phyloP scores from a whole-genome alignment of 768 basidiomycete species.

The Gymnopilus junonius region DNA sequence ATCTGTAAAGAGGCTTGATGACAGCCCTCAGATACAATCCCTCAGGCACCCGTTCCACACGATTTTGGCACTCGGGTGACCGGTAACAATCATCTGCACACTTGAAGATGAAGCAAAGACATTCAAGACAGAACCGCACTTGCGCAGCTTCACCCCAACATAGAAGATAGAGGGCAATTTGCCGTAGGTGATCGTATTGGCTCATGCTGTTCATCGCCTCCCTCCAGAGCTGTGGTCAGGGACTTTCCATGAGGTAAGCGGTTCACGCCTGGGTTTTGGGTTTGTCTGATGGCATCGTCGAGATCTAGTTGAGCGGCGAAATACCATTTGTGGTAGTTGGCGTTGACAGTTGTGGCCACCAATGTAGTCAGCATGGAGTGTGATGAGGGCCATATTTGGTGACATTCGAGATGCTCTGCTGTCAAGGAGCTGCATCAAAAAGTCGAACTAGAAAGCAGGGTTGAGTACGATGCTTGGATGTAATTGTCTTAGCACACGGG shows the following conservation, averaged over 20 bases:
- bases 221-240: conserved; percentile 80
- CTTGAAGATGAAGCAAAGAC: conserved; percentile 99
- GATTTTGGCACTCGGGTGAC: conserved; percentile 93
- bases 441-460: conserved; percentile 75
- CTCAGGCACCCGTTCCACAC: conserved; percentile 90
- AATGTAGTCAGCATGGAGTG: conserved; percentile 98
- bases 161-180: conserved; percentile 93
- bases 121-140: conserved; percentile 95
- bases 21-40: conserved; percentile 93
- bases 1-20: conserved; percentile 92
- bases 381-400: conserved; percentile 92
- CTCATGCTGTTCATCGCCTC: conserved; percentile 99
- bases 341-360: conserved; percentile 97
- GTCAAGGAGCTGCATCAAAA: conserved; percentile 96
- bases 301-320: conserved; percentile 99
- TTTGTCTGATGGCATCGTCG: conserved; percentile 93
- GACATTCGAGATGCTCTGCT: conserved; percentile 97
- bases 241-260: conserved; percentile 72
- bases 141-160: conserved; percentile 99
- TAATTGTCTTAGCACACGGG: background rate
- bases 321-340: conserved; percentile 99
- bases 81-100: conserved; percentile 99
- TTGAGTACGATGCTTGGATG: too few relatives aligned
- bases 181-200: conserved; percentile 95
- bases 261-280: conserved; percentile 88